These are phyloP conservation scores for Cyberlindnera bimundalis DNA, from an alignment of 805 yeast genomes.

Conservation along the genomic window DNA sequence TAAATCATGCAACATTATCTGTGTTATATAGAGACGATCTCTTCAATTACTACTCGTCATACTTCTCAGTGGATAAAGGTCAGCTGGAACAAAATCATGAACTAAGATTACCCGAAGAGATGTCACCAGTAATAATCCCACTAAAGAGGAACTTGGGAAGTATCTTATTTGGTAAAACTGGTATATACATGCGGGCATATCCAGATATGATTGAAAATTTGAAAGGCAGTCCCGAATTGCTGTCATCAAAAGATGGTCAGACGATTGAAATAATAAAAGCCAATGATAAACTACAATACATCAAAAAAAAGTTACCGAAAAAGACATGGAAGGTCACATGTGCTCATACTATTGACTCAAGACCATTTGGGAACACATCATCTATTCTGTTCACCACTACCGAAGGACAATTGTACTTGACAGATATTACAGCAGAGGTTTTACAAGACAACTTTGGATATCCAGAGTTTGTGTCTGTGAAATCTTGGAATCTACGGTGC, in stretches of 20 bases:
- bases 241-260: constrained; percentile 1
- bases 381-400: constrained; percentile 7
- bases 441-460: constrained; percentile 10
- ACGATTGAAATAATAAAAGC: constrained; percentile 2
- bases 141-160: constrained; percentile 10
- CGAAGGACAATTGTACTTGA: constrained; percentile 9
- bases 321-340: constrained; percentile 9
- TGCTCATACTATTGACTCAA: constrained; percentile 2
- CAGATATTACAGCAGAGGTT: constrained; percentile 5
- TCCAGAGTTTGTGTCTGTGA: constrained; percentile 7
- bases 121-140: constrained; percentile 10
- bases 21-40: constrained; percentile 19
- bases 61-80: constrained; percentile 5
- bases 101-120: constrained; percentile 12
- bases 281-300: constrained; percentile 1
- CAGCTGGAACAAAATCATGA: constrained; percentile 4
- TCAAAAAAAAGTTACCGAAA: constrained; percentile 7
- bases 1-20: constrained; percentile 10
- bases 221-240: background rate
- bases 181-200: constrained; percentile 12
- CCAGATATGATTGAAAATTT: constrained; percentile 2
- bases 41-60: constrained; percentile 15
- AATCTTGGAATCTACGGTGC: constrained; percentile 12
- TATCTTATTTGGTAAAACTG: constrained; percentile 17
- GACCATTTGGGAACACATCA: background rate